These are phyloP conservation scores for Oryza glaberrima DNA, from an alignment of 176 grass and related monocot genomes.

Conservation along the genomic window DNA sequence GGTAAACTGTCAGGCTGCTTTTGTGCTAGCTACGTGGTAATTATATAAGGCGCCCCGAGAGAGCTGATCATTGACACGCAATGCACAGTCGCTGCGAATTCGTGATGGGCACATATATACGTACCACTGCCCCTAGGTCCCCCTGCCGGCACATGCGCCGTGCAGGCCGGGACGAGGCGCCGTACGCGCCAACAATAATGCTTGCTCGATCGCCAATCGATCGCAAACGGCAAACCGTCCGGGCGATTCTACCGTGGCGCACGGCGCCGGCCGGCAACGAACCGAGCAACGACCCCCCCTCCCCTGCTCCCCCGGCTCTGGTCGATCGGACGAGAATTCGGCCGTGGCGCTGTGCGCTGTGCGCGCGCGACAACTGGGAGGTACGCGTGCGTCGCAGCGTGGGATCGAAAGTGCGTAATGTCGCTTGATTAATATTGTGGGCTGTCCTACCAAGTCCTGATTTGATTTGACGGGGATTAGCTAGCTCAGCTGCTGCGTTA, in stretches of 20 bases:
- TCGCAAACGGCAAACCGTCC: background rate
- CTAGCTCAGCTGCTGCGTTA: background rate
- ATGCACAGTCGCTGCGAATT: slow-evolving; percentile 18
- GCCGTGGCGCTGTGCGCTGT: too few species aligned
- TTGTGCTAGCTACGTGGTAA: too few species aligned
- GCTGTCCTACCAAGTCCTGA: background rate
- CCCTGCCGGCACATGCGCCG: slow-evolving; percentile 7
- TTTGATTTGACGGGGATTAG: background rate
- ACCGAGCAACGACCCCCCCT: background rate
- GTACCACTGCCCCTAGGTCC: background rate
- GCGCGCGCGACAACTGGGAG: background rate
- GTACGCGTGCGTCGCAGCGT: background rate
- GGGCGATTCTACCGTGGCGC: background rate
- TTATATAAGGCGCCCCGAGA: too few species aligned
- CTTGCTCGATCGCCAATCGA: background rate
- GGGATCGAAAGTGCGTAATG: too few species aligned
- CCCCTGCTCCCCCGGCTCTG: background rate
- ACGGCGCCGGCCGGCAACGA: background rate
- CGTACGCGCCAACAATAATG: slow-evolving; percentile 22
- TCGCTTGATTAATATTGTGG: too few species aligned
- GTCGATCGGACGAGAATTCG: too few species aligned
- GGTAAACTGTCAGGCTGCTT: background rate
- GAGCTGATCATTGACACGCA: background rate
- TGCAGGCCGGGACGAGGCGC: background rate
- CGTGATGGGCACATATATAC: background rate